These are phyloP conservation scores for Cynanchum wilfordii DNA, from an alignment of 257 asterid genomes.

Conservation along the genomic window DNA sequence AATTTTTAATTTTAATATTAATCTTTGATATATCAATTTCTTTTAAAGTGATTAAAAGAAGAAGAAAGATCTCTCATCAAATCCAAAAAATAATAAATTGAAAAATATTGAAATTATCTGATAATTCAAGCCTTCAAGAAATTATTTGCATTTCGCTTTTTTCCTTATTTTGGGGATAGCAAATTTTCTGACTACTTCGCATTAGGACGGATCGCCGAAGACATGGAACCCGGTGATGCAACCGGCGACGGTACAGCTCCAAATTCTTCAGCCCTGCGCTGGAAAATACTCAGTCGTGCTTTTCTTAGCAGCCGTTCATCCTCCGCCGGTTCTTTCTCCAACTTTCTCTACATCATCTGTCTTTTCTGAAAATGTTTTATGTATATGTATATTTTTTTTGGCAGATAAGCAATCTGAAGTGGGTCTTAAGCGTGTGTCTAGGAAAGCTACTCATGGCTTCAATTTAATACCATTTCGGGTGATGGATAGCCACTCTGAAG, in stretches of 20 bases:
- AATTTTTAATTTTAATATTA: no score
- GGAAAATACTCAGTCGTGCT: slow-evolving; percentile 80
- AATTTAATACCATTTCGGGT: slow-evolving; percentile 51
- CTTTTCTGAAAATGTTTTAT: slow-evolving; percentile 9
- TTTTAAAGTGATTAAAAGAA: no score
- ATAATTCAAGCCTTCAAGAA: no score
- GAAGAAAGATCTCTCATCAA: no score
- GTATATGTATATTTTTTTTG: no score
- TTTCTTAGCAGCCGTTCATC: slow-evolving; percentile 44
- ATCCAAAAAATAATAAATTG: no score
- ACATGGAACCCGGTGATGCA: slow-evolving; percentile 27
- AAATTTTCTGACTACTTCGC: not conserved
- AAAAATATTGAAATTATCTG: no score
- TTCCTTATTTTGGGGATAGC: no score
- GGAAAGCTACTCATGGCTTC: slow-evolving; percentile 64
- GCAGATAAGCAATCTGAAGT: slow-evolving; percentile 43
- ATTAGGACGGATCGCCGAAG: not conserved
- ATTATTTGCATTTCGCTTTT: no score
- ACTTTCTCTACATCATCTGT: not conserved
- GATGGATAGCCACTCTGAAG: slow-evolving; percentile 31
- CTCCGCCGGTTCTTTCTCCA: slow-evolving; percentile 27
- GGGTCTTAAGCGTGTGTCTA: slow-evolving; percentile 49
- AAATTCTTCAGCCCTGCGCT: slow-evolving; percentile 54
- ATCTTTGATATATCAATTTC: no score
- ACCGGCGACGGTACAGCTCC: slow-evolving; percentile 21